These are phyloP conservation scores for Delitschia confertaspora DNA, from an alignment of 495 filamentous ascomycete species.

Conservation along the genomic window DNA sequence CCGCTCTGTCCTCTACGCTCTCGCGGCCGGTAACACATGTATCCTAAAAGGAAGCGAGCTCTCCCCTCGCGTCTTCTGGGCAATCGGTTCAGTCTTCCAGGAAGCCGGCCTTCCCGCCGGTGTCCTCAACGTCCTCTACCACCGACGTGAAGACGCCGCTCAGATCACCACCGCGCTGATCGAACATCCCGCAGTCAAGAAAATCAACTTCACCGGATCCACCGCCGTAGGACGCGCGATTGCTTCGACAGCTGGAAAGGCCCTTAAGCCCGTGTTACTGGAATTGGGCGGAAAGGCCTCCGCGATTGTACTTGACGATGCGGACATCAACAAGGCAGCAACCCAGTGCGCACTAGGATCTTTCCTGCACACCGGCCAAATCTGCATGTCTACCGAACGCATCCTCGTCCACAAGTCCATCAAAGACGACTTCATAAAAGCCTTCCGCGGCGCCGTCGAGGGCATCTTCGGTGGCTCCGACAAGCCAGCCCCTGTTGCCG, in stretches of 20 bases:
- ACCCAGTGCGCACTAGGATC: slow-evolving; percentile 43
- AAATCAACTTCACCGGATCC: slow-evolving; percentile 56
- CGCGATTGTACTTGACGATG: slow-evolving; percentile 51
- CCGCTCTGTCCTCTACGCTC: slow-evolving; percentile 55
- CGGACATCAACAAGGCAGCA: slow-evolving; percentile 49
- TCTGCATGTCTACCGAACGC: slow-evolving; percentile 88
- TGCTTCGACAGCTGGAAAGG: slow-evolving; percentile 47
- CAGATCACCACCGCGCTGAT: slow-evolving; percentile 50
- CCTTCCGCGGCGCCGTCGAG: slow-evolving; percentile 40
- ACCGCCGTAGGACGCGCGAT: slow-evolving; percentile 49
- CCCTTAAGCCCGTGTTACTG: slow-evolving; percentile 61
- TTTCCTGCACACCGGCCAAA: slow-evolving; percentile 62
- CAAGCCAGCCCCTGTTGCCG: slow-evolving; percentile 48
- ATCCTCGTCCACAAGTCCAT: slow-evolving; percentile 72
- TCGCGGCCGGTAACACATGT: slow-evolving; percentile 72
- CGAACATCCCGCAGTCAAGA: slow-evolving; percentile 48
- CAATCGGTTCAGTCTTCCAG: slow-evolving; percentile 57
- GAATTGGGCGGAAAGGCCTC: slow-evolving; percentile 56
- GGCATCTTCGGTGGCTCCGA: slow-evolving; percentile 26
- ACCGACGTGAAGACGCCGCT: slow-evolving; percentile 44
- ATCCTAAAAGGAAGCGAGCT: slow-evolving; percentile 72
- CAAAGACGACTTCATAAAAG: slow-evolving; percentile 54
- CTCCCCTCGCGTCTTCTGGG: slow-evolving; percentile 66
- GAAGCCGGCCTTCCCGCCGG: slow-evolving; percentile 63
- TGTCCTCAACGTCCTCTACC: slow-evolving; percentile 49